Evolutionary conservation across 2,329 filamentous ascomycete genomes (phyloP).

Genomic region (Claviceps africana): DNA sequence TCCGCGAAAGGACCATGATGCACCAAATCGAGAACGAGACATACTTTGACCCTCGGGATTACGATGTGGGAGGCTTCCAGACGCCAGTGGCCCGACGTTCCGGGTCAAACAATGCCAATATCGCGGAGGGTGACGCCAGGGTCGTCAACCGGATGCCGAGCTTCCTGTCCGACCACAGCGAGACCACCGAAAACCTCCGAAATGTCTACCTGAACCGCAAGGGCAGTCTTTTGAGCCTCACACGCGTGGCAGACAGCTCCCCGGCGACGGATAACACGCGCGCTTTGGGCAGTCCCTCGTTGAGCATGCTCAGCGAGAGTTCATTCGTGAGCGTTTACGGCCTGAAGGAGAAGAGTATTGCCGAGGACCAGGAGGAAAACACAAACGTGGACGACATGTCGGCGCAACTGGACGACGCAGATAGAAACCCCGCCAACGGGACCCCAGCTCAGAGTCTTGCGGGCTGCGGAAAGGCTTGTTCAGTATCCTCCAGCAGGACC

Average conservation of each 20-base stretch:
- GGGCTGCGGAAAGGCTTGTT: constrained; percentile 1
- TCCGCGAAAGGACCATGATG: constrained; percentile 39
- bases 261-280: constrained; percentile 22
- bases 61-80: constrained; percentile 14
- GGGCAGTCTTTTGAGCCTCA: constrained; percentile 35
- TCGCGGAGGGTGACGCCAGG: constrained; percentile 19
- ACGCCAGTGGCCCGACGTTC: constrained; percentile 10
- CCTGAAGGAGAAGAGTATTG: constrained; percentile 18
- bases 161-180: constrained; percentile 46
- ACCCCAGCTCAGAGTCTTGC: background rate
- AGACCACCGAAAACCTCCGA: constrained; percentile 45
- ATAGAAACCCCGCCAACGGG: constrained; percentile 5
- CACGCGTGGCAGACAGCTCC: constrained; percentile 29
- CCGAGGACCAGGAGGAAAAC: constrained; percentile 10
- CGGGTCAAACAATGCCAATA: constrained; percentile 9
- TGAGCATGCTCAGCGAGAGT: constrained; percentile 54
- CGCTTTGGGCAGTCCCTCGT: constrained; percentile 40
- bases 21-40: constrained; percentile 33
- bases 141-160: constrained; percentile 46
- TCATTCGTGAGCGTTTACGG: constrained; percentile 54
- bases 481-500: constrained; percentile 1
- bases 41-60: constrained; percentile 18
- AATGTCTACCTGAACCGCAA: constrained; percentile 41
- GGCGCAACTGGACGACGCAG: constrained; percentile 13
- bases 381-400: constrained; percentile 18